These are phyloP conservation scores for Lycium barbarum DNA, from an alignment of 257 asterid genomes.

Conservation along the genomic window DNA sequence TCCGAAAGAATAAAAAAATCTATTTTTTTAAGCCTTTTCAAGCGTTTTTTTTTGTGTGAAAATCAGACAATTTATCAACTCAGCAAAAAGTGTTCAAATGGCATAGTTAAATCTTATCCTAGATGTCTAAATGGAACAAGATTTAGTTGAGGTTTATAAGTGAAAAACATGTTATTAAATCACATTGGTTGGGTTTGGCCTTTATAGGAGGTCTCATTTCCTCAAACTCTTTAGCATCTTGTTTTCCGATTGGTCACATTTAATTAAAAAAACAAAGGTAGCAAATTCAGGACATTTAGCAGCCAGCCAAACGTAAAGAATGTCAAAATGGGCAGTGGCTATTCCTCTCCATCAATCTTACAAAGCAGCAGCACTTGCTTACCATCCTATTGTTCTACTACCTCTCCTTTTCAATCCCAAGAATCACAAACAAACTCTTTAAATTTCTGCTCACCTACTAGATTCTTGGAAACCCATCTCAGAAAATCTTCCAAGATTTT, in stretches of 20 bases:
- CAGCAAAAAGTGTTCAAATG: too few relatives aligned
- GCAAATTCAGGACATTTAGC: background rate
- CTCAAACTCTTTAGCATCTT: background rate
- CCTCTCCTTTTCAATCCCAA: constrained; percentile 29
- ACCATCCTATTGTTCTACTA: background rate
- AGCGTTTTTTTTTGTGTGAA: too few relatives aligned
- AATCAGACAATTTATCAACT: too few relatives aligned
- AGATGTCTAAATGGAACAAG: too few relatives aligned
- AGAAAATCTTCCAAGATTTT: constrained; percentile 36
- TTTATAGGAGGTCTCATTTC: too few relatives aligned
- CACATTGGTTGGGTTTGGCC: too few relatives aligned
- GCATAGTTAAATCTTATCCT: too few relatives aligned
- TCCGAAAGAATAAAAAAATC: too few relatives aligned
- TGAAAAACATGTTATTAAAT: too few relatives aligned
- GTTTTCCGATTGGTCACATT: background rate
- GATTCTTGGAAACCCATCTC: constrained; percentile 36
- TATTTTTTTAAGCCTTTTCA: too few relatives aligned
- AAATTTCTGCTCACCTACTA: constrained; percentile 23
- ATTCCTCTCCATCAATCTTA: constrained; percentile 33
- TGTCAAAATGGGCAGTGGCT: constrained; percentile 43
- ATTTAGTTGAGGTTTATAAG: too few relatives aligned
- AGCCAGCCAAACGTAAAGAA: background rate
- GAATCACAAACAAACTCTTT: constrained; percentile 31
- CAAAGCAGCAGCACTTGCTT: constrained; percentile 25
- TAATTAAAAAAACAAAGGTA: background rate